Percentiles rank a stretch among this genome's conserved stretches.
These are phyloP conservation scores for Thielaviopsis populi DNA, from an alignment of 2,329 filamentous ascomycete genomes.

Conservation along the genomic window DNA sequence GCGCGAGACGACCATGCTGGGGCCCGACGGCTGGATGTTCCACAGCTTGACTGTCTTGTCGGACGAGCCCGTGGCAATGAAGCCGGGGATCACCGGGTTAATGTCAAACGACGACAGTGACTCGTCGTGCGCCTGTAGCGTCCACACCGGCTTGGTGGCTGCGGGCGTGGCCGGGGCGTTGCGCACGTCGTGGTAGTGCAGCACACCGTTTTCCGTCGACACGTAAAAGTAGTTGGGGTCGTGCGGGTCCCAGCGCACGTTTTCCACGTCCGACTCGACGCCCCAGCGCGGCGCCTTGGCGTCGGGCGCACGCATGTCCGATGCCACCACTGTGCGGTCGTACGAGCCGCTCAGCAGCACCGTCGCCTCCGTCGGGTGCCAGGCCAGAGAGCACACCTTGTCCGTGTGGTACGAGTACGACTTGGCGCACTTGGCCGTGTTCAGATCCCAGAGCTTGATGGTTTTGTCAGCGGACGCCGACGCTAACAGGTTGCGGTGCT, in stretches of 20 bases:
- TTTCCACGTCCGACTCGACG: conserved; percentile 91
- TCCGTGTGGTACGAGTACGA: conserved; percentile 93
- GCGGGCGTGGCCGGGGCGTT: conserved; percentile 58
- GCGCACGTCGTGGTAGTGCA: conserved; percentile 84
- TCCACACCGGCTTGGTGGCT: conserved; percentile 77
- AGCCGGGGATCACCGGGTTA: conserved; percentile 79
- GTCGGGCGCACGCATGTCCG: conserved; percentile 88
- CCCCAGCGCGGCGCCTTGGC: conserved; percentile 73
- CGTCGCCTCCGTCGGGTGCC: conserved; percentile 79
- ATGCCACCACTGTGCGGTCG: conserved; percentile 84
- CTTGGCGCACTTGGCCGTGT: conserved; percentile 83
- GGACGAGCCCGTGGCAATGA: conserved; percentile 81
- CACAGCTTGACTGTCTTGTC: conserved; percentile 95
- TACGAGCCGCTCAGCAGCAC: conserved; percentile 86
- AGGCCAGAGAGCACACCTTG: conserved; percentile 92
- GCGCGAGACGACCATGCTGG: conserved; percentile 78
- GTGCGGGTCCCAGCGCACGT: conserved; percentile 83
- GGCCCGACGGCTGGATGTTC: conserved; percentile 71
- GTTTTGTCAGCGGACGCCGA: conserved; percentile 94
- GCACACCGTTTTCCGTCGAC: conserved; percentile 77
- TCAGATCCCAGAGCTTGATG: conserved; percentile 93
- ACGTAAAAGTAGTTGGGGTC: conserved; percentile 89
- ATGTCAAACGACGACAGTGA: conserved; percentile 85
- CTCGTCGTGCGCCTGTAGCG: conserved; percentile 86
- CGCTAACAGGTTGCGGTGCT: conserved; percentile 85